phyloP scores from a whole-genome alignment of 2,329 filamentous ascomycete genomes.

The Thielaviopsis populi region DNA sequence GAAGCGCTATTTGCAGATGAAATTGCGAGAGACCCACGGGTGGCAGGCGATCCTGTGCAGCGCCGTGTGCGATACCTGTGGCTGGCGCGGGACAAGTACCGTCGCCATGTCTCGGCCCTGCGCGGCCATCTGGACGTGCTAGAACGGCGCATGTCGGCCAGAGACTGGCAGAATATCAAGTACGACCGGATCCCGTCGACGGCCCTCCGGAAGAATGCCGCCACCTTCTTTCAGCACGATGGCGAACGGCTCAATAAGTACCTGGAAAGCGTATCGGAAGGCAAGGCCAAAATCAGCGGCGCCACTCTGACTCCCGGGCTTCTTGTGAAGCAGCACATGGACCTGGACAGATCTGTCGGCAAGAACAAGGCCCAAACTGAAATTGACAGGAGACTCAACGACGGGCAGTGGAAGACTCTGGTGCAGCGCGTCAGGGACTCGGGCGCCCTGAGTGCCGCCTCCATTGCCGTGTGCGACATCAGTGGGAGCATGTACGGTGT shows the following conservation, averaged over 20 bases:
- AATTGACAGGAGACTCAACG: background rate
- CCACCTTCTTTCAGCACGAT: conserved; percentile 26
- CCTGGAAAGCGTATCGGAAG: background rate
- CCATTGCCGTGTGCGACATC: background rate
- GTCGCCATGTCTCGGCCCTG: conserved; percentile 35
- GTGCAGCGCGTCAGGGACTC: background rate
- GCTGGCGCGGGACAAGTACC: conserved; percentile 38
- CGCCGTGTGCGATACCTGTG: conserved; percentile 35
- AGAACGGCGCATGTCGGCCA: conserved; percentile 35
- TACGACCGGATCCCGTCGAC: conserved; percentile 30
- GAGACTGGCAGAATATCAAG: conserved; percentile 35
- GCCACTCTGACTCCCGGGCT: background rate
- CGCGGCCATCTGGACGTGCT: conserved; percentile 38
- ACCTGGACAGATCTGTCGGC: background rate
- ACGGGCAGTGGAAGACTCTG: background rate
- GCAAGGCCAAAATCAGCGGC: background rate
- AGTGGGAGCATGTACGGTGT: background rate
- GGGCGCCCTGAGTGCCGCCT: background rate
- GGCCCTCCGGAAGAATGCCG: conserved; percentile 9
- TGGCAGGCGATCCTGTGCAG: conserved; percentile 5
- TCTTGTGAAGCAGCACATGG: background rate
- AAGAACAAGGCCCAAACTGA: background rate
- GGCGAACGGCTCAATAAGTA: background rate
- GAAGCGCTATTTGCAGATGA: conserved; percentile 22
- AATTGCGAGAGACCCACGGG: conserved; percentile 23